These are phyloP conservation scores for Fonsecaea nubica DNA, from an alignment of 2,329 filamentous ascomycete genomes.

Conservation along the genomic window DNA sequence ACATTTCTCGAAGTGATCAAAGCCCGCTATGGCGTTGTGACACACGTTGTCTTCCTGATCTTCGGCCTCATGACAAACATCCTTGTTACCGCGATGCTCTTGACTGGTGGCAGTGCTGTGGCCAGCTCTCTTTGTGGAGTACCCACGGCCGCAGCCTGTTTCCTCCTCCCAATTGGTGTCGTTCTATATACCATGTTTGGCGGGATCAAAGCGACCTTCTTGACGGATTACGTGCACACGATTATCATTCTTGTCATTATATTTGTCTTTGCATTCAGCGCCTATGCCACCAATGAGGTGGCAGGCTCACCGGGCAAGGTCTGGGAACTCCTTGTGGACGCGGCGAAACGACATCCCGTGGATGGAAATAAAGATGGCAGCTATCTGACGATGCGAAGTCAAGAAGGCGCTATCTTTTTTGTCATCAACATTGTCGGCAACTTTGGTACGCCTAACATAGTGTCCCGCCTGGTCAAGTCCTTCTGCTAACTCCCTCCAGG, in stretches of 20 bases:
- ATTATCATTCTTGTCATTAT: constrained; percentile 81
- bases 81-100: constrained; percentile 84
- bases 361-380: constrained; percentile 79
- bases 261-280: constrained; percentile 80
- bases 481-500: constrained; percentile 1
- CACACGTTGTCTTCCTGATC: constrained; percentile 79
- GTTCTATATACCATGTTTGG: constrained; percentile 68
- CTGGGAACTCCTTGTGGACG: constrained; percentile 76
- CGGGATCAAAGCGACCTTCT: constrained; percentile 85
- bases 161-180: constrained; percentile 80
- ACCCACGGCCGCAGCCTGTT: constrained; percentile 80
- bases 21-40: constrained; percentile 74
- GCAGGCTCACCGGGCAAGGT: constrained; percentile 78
- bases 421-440: constrained; percentile 88
- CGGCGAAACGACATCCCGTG: constrained; percentile 73
- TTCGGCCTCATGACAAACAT: constrained; percentile 87
- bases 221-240: constrained; percentile 86
- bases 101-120: constrained; percentile 82
- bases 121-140: constrained; percentile 74
- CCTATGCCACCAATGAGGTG: constrained; percentile 74
- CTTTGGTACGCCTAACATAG: constrained; percentile 55
- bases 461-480: no score
- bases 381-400: constrained; percentile 84
- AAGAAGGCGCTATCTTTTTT: constrained; percentile 85
- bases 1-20: constrained; percentile 82